Percentiles rank a stretch among this genome's conserved stretches.
Conservation (phyloP, 768 basidiomycete species). For the Russula sp. region DNA sequence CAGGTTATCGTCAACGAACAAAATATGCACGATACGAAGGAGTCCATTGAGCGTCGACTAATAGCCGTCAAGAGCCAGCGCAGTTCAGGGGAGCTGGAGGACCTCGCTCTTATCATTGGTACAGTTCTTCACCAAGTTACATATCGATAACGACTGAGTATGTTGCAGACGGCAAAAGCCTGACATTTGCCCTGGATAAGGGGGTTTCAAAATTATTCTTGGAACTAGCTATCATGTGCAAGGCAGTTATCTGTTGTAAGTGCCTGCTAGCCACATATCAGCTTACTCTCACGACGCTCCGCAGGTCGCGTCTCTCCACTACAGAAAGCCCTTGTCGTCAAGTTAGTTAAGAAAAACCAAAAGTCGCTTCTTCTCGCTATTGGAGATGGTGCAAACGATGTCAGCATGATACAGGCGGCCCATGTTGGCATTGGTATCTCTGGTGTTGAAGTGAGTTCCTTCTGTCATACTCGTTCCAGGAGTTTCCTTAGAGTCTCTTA, state of each 20-base stretch:
- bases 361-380: constrained; percentile 93
- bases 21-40: constrained; percentile 69
- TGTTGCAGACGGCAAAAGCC: constrained; percentile 82
- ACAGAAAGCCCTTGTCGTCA: constrained; percentile 96
- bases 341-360: constrained; percentile 96
- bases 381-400: constrained; percentile 97
- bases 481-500: not conserved
- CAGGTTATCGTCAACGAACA: constrained; percentile 95
- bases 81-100: constrained; percentile 87
- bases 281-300: constrained; percentile 3
- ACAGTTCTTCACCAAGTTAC: not conserved
- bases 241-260: constrained; percentile 96
- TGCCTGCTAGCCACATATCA: constrained; percentile 14
- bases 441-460: constrained; percentile 71
- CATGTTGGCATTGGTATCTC: constrained; percentile 98
- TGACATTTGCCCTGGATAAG: constrained; percentile 90
- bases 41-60: constrained; percentile 83
- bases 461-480: not conserved
- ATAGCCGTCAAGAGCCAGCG: constrained; percentile 91
- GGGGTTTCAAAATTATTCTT: constrained; percentile 84
- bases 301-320: constrained; percentile 93
- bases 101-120: constrained; percentile 94
- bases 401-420: constrained; percentile 98
- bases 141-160: not conserved
- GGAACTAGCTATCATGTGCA: constrained; percentile 96